Base-by-base conservation (phyloP, 768 basidiomycete species). In the Lactarius pseudohatsudake region DNA sequence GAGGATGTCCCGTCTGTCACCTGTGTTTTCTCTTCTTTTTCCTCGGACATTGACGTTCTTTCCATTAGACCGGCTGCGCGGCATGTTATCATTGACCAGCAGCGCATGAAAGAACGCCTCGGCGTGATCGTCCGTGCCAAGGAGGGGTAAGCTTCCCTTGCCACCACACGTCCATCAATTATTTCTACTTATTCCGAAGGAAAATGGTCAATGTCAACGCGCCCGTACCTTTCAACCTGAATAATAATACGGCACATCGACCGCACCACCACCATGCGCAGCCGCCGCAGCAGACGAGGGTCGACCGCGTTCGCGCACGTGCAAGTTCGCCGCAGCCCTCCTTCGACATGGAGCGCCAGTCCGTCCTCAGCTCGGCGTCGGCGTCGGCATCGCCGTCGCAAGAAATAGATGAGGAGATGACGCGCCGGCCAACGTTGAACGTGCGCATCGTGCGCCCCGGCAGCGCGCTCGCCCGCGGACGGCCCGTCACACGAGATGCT, bases 181-280 rank as follows among this genome's bases (percentile, higher is more conserved):
- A 26, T 18, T 40, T 40, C n/a, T n/a, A 41, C 10, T 10, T 1
- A 34, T 32, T 15, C 62, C 34, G 40, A 74, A 89, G 87, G 38
- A 87, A 84, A 81, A 89, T 89, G 88, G 87, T 89, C 69, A 88
- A 88, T 64, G 82, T 89, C 16, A 81, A 82, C 63, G 82, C 85
- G 2, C 81, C 79, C 28, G 78, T 84, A 32, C 87, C 87, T 0
- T 89, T 89, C 76, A 84, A 85, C 72, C 78, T 88, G 9, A 82
- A 82, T 66, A 82, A 83, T 72, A 76, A 77, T 36, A 62, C 50
- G 2, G 5, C 50, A 26, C 26, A 53, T 2, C 50, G 50, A 28
- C 50, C 47, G n/a, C n/a, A 50, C 22, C 47, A n/a, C 22, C 22
- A 13, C 6, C 26, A 53, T 53, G 11, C 50, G 58, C 10, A 65